phyloP scores from a whole-genome alignment of 352 stramenopile genomes.

The Phytophthora pseudosyringae region DNA sequence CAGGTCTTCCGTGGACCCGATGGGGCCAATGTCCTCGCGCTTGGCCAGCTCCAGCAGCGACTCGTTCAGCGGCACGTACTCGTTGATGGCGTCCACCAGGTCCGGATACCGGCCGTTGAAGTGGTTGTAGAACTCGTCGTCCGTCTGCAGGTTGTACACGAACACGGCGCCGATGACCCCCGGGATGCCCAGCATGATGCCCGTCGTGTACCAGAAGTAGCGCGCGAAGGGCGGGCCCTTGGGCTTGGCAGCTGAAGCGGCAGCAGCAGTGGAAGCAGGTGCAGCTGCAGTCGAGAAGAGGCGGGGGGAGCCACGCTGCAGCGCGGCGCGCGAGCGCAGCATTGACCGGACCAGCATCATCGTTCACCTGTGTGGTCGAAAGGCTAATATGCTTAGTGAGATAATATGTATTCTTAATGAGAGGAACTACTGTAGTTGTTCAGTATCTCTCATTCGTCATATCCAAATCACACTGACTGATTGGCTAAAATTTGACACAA shows the following conservation, averaged over 20 bases:
- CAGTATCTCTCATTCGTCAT: too few species aligned
- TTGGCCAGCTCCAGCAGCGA: conserved; percentile 42
- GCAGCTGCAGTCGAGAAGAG: conserved; percentile 16
- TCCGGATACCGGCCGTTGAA: conserved; percentile 87
- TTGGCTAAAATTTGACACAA: conserved; percentile 4
- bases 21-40: conserved; percentile 74
- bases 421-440: too few species aligned
- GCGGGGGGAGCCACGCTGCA: conserved; percentile 18
- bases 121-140: conserved; percentile 86
- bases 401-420: too few species aligned
- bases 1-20: conserved; percentile 58
- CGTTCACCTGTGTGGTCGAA: conserved; percentile 1
- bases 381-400: conserved; percentile 2
- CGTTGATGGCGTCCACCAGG: conserved; percentile 68
- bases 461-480: not conserved
- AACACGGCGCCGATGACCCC: conserved; percentile 66
- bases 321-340: conserved; percentile 9
- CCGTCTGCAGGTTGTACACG: conserved; percentile 84
- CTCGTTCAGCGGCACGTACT: conserved; percentile 71
- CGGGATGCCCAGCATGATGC: conserved; percentile 82
- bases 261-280: not conserved
- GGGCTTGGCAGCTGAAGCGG: not conserved
- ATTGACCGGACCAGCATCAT: conserved; percentile 22
- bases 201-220: conserved; percentile 80
- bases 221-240: conserved; percentile 65